These are phyloP conservation scores for Allium sativum DNA, from an alignment of 106 monocot genomes.

Conservation along the genomic window DNA sequence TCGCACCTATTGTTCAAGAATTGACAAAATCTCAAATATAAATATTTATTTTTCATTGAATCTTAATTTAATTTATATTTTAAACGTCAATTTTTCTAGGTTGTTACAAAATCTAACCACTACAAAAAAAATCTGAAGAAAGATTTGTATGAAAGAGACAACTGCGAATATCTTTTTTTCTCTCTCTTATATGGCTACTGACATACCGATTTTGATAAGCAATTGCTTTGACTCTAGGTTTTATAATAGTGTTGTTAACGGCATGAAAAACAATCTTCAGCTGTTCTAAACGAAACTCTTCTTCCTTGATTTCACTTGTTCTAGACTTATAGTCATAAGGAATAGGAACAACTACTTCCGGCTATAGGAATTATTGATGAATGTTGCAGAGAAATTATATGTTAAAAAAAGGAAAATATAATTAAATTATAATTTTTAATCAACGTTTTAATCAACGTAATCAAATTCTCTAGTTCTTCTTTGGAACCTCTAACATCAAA, in stretches of 20 bases:
- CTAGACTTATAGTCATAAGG: constrained; percentile 10
- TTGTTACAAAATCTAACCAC: constrained; percentile 82
- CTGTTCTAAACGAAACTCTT: constrained; percentile 39
- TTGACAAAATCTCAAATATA: no score
- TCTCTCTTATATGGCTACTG: constrained; percentile 45
- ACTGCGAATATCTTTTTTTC: constrained; percentile 40
- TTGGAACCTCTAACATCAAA: constrained; percentile 80
- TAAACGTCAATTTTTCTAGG: no score
- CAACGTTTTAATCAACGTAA: constrained; percentile 58
- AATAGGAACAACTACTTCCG: constrained; percentile 13
- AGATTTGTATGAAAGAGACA: not conserved
- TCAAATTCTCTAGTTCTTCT: constrained; percentile 52
- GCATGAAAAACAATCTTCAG: constrained; percentile 67
- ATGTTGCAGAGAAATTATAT: not conserved
- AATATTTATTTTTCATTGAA: no score
- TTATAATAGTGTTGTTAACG: constrained; percentile 43
- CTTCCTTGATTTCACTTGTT: constrained; percentile 39
- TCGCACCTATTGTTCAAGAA: no score
- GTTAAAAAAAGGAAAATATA: constrained; percentile 11
- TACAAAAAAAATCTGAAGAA: constrained; percentile 3
- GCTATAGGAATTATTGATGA: constrained; percentile 53
- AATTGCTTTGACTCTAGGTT: constrained; percentile 55
- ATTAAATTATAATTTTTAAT: constrained; percentile 12
- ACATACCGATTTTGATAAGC: constrained; percentile 39
- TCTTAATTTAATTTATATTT: no score